Evolutionary conservation across 139 green algal species (phyloP).

Genomic region (Desmodesmus armatus): DNA sequence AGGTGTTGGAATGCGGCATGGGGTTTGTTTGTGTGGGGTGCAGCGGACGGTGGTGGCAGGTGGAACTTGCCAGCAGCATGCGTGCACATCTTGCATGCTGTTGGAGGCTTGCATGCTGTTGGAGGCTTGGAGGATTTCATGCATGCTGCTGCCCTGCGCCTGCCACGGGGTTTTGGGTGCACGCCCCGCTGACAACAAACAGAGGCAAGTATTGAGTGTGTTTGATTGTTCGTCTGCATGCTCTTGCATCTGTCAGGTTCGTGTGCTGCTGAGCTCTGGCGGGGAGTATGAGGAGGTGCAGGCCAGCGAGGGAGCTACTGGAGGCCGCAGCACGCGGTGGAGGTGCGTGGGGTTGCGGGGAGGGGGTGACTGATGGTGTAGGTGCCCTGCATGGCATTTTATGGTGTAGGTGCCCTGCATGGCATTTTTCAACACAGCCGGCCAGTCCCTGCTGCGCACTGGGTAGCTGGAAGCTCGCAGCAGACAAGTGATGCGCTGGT

Average conservation of each 20-base stretch:
- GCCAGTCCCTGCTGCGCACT: too few species aligned
- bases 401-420: too few species aligned
- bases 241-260: conserved; percentile 43
- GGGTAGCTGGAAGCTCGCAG: too few species aligned
- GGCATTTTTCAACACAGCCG: too few species aligned
- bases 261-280: conserved; percentile 51
- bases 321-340: conserved; percentile 44
- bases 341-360: conserved; percentile 25
- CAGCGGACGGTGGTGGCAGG: neutral
- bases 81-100: neutral
- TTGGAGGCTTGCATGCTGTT: neutral
- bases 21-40: neutral
- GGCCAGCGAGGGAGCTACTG: neutral
- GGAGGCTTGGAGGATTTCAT: neutral
- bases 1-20: neutral
- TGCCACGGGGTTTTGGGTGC: neutral
- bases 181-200: neutral
- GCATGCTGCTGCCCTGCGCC: neutral
- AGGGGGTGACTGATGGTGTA: too few species aligned
- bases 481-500: too few species aligned
- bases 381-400: too few species aligned
- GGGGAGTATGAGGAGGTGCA: conserved; percentile 38
- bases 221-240: too few species aligned
- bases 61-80: neutral
- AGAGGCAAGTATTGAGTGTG: too few species aligned